Conservation (phyloP, 2,329 filamentous ascomycete genomes). For the Fusarium subtropicale region DNA sequence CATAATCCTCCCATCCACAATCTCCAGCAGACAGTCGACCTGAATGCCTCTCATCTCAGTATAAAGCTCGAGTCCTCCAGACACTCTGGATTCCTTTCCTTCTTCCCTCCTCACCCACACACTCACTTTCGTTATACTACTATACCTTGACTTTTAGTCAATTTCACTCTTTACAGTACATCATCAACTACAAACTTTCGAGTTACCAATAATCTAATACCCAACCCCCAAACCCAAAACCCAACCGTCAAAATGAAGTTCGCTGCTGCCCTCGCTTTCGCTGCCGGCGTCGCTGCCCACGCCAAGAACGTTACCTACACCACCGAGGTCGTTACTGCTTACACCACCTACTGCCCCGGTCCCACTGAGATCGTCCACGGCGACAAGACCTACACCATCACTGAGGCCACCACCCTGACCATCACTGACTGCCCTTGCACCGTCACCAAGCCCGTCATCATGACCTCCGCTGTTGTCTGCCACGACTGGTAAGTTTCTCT, state of each 20-base stretch:
- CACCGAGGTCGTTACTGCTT: slow-evolving; percentile 74
- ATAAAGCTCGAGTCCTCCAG: slow-evolving; percentile 63
- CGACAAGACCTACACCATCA: slow-evolving; percentile 76
- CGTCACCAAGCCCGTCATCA: slow-evolving; percentile 68
- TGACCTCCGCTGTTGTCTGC: slow-evolving; percentile 65
- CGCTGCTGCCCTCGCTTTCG: slow-evolving; percentile 64
- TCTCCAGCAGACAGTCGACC: slow-evolving; percentile 18
- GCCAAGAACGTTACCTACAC: slow-evolving; percentile 61
- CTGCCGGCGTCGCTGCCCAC: slow-evolving; percentile 63
- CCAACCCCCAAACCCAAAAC: slow-evolving; percentile 10
- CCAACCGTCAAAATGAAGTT: slow-evolving; percentile 72
- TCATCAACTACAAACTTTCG: slow-evolving; percentile 48
- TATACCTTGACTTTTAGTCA: slow-evolving; percentile 47
- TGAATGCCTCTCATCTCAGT: slow-evolving; percentile 46
- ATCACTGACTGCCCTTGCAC: slow-evolving; percentile 80
- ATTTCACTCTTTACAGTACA: slow-evolving; percentile 47
- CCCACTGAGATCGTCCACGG: slow-evolving; percentile 73
- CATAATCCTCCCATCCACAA: slow-evolving; percentile 33
- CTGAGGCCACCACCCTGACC: slow-evolving; percentile 75
- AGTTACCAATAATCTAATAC: slow-evolving; percentile 54
- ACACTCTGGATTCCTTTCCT: slow-evolving; percentile 51
- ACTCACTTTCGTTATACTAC: slow-evolving; percentile 42
- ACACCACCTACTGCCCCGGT: slow-evolving; percentile 79
- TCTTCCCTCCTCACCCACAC: slow-evolving; percentile 59
- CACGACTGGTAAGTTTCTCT: slow-evolving; percentile 60